These are phyloP conservation scores for Phylloporus sp. DNA, from an alignment of 768 basidiomycete species.

Conservation along the genomic window DNA sequence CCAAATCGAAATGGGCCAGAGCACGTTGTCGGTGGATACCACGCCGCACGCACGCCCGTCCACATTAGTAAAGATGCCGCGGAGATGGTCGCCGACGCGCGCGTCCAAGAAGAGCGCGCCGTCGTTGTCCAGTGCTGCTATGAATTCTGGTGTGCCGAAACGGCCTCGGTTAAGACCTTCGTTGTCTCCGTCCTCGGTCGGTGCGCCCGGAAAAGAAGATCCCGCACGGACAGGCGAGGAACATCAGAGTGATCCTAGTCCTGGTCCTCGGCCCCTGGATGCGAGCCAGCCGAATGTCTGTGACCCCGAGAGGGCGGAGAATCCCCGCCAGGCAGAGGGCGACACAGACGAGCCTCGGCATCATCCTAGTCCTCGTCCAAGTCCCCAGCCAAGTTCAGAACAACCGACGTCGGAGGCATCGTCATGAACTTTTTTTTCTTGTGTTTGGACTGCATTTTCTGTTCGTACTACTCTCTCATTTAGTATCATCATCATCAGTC, in stretches of 20 bases:
- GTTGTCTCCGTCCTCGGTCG: too few species aligned
- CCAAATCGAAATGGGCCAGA: slow-evolving; percentile 12
- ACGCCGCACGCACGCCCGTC: too few species aligned
- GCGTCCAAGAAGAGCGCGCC: background rate
- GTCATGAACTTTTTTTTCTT: background rate
- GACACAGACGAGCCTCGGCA: background rate
- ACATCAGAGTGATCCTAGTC: too few species aligned
- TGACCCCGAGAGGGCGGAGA: background rate
- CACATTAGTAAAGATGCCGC: background rate
- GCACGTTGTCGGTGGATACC: background rate
- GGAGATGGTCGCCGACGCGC: background rate
- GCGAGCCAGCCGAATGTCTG: background rate
- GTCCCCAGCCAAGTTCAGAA: background rate
- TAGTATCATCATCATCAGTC: background rate
- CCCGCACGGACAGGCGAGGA: too few species aligned
- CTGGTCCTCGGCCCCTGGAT: too few species aligned
- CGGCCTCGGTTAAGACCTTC: too few species aligned
- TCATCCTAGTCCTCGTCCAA: background rate
- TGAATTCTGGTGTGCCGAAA: background rate
- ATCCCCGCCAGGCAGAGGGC: background rate
- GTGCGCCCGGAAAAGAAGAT: too few species aligned
- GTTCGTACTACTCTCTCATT: too few species aligned
- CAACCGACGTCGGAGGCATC: background rate
- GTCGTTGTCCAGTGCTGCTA: background rate
- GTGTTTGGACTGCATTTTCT: too few species aligned